Evolutionary conservation across 2,329 filamentous ascomycete genomes (phyloP).

Genomic region (Hymenoscyphus scutula): DNA sequence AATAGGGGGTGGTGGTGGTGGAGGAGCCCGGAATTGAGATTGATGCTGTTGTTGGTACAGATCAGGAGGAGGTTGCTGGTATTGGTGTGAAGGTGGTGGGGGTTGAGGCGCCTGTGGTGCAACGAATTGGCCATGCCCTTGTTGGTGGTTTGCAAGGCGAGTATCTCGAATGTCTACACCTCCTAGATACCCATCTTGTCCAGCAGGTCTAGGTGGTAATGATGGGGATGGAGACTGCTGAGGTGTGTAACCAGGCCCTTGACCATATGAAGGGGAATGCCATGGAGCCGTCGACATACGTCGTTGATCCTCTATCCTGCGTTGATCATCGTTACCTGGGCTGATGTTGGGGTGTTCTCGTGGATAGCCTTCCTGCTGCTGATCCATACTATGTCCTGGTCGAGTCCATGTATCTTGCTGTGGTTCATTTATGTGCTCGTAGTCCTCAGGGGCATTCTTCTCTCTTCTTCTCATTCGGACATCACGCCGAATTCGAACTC

Average conservation of each 20-base stretch:
- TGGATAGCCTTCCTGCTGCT: constrained; percentile 18
- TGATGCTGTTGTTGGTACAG: constrained; percentile 15
- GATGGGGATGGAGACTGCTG: not conserved
- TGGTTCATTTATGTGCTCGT: constrained; percentile 49
- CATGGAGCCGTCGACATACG: constrained; percentile 47
- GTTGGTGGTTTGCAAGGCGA: not conserved
- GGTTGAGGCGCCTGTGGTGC: constrained; percentile 18
- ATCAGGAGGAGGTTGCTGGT: constrained; percentile 27
- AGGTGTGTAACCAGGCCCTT: not conserved
- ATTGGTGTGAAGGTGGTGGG: constrained; percentile 25
- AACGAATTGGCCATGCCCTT: constrained; percentile 17
- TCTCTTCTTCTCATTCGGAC: constrained; percentile 87
- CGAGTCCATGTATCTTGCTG: constrained; percentile 51
- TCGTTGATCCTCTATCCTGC: constrained; percentile 35
- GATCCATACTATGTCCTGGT: constrained; percentile 35
- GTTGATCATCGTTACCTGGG: constrained; percentile 22
- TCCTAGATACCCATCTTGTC: constrained; percentile 35
- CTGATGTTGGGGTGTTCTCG: constrained; percentile 19
- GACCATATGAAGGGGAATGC: not conserved
- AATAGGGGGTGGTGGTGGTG: constrained; percentile 16
- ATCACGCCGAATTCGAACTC: constrained; percentile 91
- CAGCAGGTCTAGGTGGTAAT: not conserved
- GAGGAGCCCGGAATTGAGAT: constrained; percentile 17
- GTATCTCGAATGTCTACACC: constrained; percentile 28
- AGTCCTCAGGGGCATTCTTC: constrained; percentile 56